Conservation (phyloP, 768 basidiomycete species). For the Sporobolomyces pararoseus region DNA sequence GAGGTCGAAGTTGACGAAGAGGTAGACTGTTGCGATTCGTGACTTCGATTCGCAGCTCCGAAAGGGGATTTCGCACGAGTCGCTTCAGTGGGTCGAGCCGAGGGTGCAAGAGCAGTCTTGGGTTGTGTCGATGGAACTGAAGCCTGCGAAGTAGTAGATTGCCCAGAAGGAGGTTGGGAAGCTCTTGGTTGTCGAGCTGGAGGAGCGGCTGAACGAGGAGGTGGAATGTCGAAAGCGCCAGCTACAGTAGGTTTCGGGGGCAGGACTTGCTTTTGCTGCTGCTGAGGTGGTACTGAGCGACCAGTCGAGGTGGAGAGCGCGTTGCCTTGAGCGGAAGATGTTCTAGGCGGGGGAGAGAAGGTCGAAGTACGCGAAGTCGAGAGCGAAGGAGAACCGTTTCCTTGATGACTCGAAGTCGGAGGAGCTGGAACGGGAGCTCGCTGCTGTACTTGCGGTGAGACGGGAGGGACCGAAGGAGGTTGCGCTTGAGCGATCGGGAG, state of each 20-base stretch:
- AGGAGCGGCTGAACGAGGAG: not conserved
- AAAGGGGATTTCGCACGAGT: not conserved
- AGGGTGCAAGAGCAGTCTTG: not conserved
- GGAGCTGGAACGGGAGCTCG: not conserved
- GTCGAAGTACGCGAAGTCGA: not conserved
- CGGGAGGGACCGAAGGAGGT: not conserved
- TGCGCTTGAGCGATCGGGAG: not conserved
- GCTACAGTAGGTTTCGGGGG: not conserved
- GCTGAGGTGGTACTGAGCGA: constrained; percentile 1
- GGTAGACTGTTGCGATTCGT: not conserved
- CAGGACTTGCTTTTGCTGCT: not conserved
- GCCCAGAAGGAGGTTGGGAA: not conserved
- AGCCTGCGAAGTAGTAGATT: not conserved
- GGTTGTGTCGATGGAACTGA: not conserved
- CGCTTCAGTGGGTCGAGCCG: not conserved
- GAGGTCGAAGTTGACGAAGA: constrained; percentile 6
- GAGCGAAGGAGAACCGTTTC: not conserved
- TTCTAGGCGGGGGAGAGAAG: constrained; percentile 28
- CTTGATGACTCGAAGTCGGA: not conserved
- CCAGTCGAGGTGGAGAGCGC: not conserved
- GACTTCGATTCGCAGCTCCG: not conserved
- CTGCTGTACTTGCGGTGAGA: constrained; percentile 14
- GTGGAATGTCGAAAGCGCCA: constrained; percentile 29
- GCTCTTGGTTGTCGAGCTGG: not conserved
- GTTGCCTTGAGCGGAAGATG: constrained; percentile 4